Evolutionary conservation across 2,329 filamentous ascomycete species (phyloP).

Genomic region (Penicillium digitatum): DNA sequence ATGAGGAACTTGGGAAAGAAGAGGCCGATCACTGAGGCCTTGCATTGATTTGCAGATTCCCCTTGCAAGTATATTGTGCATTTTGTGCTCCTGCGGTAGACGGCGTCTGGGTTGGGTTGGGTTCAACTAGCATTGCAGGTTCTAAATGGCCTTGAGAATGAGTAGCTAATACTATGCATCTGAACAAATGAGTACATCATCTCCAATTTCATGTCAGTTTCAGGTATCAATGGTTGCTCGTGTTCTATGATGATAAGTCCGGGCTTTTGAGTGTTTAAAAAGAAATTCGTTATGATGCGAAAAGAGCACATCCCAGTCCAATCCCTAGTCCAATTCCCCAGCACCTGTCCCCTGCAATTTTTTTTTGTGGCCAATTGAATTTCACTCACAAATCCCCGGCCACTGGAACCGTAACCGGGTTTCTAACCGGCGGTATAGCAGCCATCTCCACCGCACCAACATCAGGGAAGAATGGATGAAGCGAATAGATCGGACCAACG

Average conservation of each 20-base stretch:
- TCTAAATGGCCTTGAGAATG: background rate
- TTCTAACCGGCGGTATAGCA: slow-evolving; percentile 27
- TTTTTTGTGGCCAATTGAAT: background rate
- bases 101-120: slow-evolving; percentile 3
- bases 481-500: slow-evolving; percentile 72
- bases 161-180: background rate
- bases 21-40: background rate
- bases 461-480: slow-evolving; percentile 63
- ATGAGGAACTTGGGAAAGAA: slow-evolving; percentile 31
- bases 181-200: slow-evolving; percentile 3
- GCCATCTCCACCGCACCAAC: slow-evolving; percentile 26
- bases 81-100: background rate
- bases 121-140: background rate
- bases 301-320: background rate
- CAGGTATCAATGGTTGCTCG: background rate
- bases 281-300: slow-evolving; percentile 4
- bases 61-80: background rate
- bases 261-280: too few species aligned
- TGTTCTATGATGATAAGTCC: background rate
- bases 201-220: background rate
- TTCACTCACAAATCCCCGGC: background rate
- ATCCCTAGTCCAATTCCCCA: background rate
- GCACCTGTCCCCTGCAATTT: background rate
- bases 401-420: slow-evolving; percentile 23
- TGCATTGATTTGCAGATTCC: background rate